Evolutionary conservation across 2,329 filamentous ascomycete genomes (phyloP), one percentile per base, ranked within the genome.

Genomic region (Pestalotiopsis sp.): DNA sequence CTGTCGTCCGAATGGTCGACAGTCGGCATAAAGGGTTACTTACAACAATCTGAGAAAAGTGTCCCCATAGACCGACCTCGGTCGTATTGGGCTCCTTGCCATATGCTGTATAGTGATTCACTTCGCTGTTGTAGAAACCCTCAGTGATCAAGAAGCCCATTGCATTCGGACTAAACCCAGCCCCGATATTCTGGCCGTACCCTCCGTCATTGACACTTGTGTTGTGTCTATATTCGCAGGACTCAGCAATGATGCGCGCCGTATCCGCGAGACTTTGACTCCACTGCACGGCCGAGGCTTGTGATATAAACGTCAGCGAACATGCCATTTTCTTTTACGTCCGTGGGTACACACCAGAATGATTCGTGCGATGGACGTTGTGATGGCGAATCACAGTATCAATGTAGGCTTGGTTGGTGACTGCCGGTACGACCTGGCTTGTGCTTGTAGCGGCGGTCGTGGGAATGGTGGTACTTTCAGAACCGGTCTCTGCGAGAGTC

Each of bases 121-220:
- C 62, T 36, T 65, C 62, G 9, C 38, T n/a, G 27, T 65, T 65
- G 40, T 65, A 65, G 6, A 49, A 40, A 6, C 23, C 62, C n/a
- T 65, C 45, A n/a, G 62, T 65, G 13, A 65, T 27, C 20, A 52
- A 45, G 25, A n/a, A 20, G n/a, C 62, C 62, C 62, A 65, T 65
- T 20, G 62, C 36, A 45, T 36, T 45, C 13, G 62, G 12, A 6
- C 3, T 14, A 36, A 52, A 52, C 4, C 62, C 62, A 14, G 62
- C 62, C 7, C 38, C 62, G 7, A 65, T 65, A 49, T 49, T 65
- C 27, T 65, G 62, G 40, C 62, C 62, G 25, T 27, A 45, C 4
- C 62, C 59, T 12, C 59, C 59, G 12, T 31, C 59, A 31, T 62
- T 62, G 14, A 62, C 59, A 25, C 13, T 38, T 9, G 59, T 52